phyloP scores from a whole-genome alignment of 2,329 filamentous ascomycete genomes.

The Ophiostoma ips region DNA sequence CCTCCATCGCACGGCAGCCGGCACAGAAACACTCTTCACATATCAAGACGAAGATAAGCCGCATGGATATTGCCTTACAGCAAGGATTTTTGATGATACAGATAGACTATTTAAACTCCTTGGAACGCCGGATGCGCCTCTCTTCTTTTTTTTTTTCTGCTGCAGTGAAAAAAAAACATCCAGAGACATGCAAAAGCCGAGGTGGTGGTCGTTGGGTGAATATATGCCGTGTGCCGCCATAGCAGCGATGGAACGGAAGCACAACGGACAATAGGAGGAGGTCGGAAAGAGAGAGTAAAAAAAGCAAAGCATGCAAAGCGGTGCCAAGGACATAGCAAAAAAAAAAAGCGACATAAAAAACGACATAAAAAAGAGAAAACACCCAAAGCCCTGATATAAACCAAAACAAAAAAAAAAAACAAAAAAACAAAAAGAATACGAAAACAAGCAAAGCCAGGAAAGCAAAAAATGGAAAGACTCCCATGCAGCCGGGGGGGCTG shows the following conservation, averaged over 20 bases:
- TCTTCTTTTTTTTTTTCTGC: too few relatives aligned
- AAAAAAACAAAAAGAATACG: slow-evolving; percentile 2
- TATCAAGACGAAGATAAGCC: too few relatives aligned
- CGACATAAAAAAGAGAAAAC: neutral
- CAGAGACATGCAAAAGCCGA: slow-evolving; percentile 8
- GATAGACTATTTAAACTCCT: slow-evolving; percentile 4
- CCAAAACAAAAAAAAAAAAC: slow-evolving; percentile 2
- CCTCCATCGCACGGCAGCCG: too few relatives aligned
- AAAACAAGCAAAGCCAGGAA: slow-evolving; percentile 3
- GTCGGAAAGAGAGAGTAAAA: neutral
- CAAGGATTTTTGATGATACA: neutral
- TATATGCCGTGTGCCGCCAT: neutral
- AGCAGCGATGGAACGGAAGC: too few relatives aligned
- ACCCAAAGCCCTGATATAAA: slow-evolving; percentile 8
- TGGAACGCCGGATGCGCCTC: slow-evolving; percentile 9
- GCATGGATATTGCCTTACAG: neutral
- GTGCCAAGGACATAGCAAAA: neutral
- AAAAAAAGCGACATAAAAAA: neutral
- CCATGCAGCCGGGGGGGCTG: neutral
- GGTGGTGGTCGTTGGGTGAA: neutral
- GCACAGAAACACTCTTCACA: too few relatives aligned
- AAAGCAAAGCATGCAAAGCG: slow-evolving; percentile 2
- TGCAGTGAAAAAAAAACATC: slow-evolving; percentile 4
- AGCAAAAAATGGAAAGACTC: neutral
- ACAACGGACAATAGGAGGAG: neutral